phyloP scores from a whole-genome alignment of 2,329 filamentous ascomycete species.

The Phaeosphaeria sp. region DNA sequence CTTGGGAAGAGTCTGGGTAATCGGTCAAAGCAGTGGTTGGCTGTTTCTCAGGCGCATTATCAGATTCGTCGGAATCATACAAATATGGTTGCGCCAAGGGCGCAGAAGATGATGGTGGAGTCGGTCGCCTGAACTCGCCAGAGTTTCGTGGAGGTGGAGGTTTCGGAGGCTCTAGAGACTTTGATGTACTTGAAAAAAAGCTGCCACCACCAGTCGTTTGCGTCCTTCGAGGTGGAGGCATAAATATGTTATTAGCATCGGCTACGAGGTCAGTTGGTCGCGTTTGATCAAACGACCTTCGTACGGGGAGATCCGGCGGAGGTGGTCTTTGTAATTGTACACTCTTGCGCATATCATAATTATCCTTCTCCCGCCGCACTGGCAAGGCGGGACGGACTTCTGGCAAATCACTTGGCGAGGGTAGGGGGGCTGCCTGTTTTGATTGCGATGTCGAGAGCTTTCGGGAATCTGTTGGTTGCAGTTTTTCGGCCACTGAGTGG shows the following conservation, averaged over 20 bases:
- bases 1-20: constrained; percentile 83
- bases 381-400: constrained; percentile 59
- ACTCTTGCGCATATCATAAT: constrained; percentile 43
- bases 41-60: constrained; percentile 53
- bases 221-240: constrained; percentile 44
- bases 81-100: constrained; percentile 32
- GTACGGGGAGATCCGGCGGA: constrained; percentile 42
- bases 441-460: constrained; percentile 18
- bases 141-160: constrained; percentile 45
- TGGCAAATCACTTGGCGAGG: constrained; percentile 35
- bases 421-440: constrained; percentile 23
- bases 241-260: constrained; percentile 37
- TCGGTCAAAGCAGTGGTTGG: constrained; percentile 62
- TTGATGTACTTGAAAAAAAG: constrained; percentile 12
- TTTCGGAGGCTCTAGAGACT: constrained; percentile 39
- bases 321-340: constrained; percentile 38
- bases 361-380: constrained; percentile 48
- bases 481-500: constrained; percentile 36
- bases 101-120: constrained; percentile 15
- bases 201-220: constrained; percentile 31
- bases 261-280: constrained; percentile 31
- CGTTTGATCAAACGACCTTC: constrained; percentile 44
- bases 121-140: constrained; percentile 40
- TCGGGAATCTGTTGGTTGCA: constrained; percentile 29
- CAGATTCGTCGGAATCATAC: constrained; percentile 60